A percentile compares a stretch with the other conserved stretches of the same genome.
phyloP scores from a whole-genome alignment of 2,329 filamentous ascomycete species.

The Ophiostoma triangulosporum region DNA sequence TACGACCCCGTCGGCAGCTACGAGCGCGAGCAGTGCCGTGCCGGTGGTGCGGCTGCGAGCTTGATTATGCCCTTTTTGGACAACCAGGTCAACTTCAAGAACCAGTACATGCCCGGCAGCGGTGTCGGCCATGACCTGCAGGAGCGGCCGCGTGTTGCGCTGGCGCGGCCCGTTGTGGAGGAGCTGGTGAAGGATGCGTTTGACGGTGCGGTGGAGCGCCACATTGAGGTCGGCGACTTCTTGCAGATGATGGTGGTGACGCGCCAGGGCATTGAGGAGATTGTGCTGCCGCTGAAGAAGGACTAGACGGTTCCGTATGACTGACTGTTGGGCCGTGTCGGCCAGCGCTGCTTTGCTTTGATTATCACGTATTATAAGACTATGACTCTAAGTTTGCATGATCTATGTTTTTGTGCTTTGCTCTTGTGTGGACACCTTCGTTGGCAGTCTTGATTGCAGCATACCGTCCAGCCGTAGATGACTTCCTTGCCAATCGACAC shows the following conservation, averaged over 20 bases:
- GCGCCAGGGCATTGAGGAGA: conserved; percentile 75
- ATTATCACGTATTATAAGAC: background rate
- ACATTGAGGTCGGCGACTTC: conserved; percentile 96
- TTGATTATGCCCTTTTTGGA: conserved; percentile 99
- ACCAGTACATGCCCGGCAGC: conserved; percentile 84
- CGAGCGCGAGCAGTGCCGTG: conserved; percentile 90
- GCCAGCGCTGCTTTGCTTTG: conserved; percentile 1
- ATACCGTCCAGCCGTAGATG: no score
- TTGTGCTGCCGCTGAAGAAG: conserved; percentile 72
- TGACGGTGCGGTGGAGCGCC: conserved; percentile 92
- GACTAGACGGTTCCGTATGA: conserved; percentile 43
- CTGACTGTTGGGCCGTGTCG: background rate
- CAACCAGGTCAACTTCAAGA: conserved; percentile 99
- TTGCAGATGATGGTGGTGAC: conserved; percentile 94
- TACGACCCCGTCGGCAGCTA: conserved; percentile 98
- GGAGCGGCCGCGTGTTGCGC: conserved; percentile 54
- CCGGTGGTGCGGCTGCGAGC: conserved; percentile 80
- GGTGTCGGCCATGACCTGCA: conserved; percentile 70
- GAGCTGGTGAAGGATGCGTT: conserved; percentile 92
- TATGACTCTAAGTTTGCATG: background rate
- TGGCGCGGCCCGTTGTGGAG: conserved; percentile 64
- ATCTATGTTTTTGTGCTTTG: no score
- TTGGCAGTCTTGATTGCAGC: no score
- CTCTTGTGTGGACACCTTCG: no score
- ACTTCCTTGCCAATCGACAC: background rate